These are phyloP conservation scores for Pseudonitzschia delicatissima DNA, from an alignment of 108 stramenopile species.

Conservation along the genomic window DNA sequence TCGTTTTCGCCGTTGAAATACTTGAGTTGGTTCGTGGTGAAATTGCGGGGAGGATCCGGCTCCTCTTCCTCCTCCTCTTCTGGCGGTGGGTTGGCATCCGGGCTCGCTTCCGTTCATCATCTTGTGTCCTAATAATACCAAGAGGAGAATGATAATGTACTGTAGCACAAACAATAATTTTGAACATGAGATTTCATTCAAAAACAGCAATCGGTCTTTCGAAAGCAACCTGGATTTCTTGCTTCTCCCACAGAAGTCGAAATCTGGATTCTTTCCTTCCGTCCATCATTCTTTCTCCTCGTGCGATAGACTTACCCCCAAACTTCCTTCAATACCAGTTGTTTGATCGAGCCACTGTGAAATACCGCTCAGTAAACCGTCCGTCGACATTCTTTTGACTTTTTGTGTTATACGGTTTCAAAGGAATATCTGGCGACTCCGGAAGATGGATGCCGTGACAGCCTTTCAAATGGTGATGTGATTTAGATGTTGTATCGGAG, in stretches of 20 bases:
- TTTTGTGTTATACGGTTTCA: too few relatives aligned
- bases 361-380: constrained; percentile 4
- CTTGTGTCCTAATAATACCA: constrained; percentile 33
- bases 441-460: too few relatives aligned
- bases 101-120: constrained; percentile 24
- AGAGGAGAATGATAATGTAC: constrained; percentile 36
- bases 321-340: constrained; percentile 37
- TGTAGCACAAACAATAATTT: constrained; percentile 11
- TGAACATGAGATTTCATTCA: constrained; percentile 1
- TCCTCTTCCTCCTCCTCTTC: constrained; percentile 50
- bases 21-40: constrained; percentile 70
- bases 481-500: too few relatives aligned
- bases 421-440: neutral
- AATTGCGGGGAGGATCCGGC: constrained; percentile 77
- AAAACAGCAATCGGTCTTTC: neutral
- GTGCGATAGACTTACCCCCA: constrained; percentile 43
- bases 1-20: constrained; percentile 77
- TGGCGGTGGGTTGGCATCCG: neutral
- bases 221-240: neutral
- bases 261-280: neutral
- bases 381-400: neutral
- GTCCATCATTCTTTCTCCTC: neutral
- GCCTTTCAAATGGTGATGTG: too few relatives aligned
- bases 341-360: constrained; percentile 26
- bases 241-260: neutral